phyloP scores from a whole-genome alignment of 169 alveolate species.

The Cryptosporidium parvum region DNA sequence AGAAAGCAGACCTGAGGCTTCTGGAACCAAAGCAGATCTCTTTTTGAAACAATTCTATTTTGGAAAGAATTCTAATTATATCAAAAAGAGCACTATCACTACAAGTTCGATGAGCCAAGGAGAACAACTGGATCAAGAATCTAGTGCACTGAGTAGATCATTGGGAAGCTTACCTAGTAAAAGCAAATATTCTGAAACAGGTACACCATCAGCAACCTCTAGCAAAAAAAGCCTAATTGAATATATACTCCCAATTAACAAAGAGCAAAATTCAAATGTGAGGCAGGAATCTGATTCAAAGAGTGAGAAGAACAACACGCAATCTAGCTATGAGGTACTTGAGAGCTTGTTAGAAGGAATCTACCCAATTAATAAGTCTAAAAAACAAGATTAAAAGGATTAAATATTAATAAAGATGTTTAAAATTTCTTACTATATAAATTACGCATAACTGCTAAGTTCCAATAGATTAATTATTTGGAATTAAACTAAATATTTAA shows the following conservation, averaged over 20 bases:
- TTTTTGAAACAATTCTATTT: conserved; percentile 63
- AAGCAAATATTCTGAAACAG: not conserved
- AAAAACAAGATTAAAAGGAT: not conserved
- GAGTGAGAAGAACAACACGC: conserved; percentile 11
- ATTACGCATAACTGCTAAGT: not conserved
- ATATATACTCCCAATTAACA: conserved; percentile 53
- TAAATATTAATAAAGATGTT: not conserved
- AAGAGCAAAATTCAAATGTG: not conserved
- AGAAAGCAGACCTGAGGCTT: not conserved
- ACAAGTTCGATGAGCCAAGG: not conserved
- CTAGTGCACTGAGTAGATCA: not conserved
- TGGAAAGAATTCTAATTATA: conserved; percentile 33
- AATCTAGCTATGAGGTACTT: conserved; percentile 50
- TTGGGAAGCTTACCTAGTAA: not conserved
- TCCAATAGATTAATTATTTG: conserved; percentile 2
- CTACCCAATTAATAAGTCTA: conserved; percentile 22
- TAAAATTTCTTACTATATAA: not conserved
- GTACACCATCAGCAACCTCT: not conserved
- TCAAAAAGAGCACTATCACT: not conserved
- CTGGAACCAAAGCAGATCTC: conserved; percentile 54
- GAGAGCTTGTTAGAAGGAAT: conserved; percentile 61
- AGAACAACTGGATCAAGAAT: not conserved
- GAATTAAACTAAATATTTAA: not conserved
- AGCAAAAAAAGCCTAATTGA: conserved; percentile 42
- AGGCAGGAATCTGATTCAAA: conserved; percentile 16